Conservation (phyloP, 73 alveolate genomes). For the Blepharisma japonicum region DNA sequence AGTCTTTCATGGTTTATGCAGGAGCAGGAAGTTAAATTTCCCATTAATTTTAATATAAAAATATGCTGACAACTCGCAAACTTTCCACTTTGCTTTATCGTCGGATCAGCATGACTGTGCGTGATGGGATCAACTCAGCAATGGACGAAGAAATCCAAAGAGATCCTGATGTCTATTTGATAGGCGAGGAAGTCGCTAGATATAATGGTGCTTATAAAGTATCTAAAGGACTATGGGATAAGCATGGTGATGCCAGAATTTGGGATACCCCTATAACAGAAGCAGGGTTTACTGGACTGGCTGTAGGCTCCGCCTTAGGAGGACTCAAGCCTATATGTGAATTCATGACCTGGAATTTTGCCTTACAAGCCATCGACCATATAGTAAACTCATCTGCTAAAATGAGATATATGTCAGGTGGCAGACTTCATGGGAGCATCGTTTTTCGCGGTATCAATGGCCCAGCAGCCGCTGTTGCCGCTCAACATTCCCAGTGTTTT, state of each 20-base stretch:
- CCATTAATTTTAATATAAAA: not conserved
- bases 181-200: conserved; percentile 89
- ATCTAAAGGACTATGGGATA: conserved; percentile 80
- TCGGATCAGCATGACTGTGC: conserved; percentile 57
- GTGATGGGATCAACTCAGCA: conserved; percentile 85
- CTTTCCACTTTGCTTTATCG: not conserved
- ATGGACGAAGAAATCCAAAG: conserved; percentile 84
- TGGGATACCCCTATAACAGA: conserved; percentile 91
- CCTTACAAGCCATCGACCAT: conserved; percentile 85
- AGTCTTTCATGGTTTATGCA: not conserved
- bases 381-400: conserved; percentile 86
- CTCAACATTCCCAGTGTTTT: conserved; percentile 87
- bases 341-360: conserved; percentile 89
- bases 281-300: conserved; percentile 88
- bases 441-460: conserved; percentile 92
- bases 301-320: conserved; percentile 85
- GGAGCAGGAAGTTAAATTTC: not conserved
- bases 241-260: conserved; percentile 70
- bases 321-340: conserved; percentile 88
- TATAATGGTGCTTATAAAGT: conserved; percentile 91
- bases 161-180: conserved; percentile 76
- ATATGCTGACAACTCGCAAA: too few species aligned
- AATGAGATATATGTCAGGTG: conserved; percentile 80
- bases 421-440: conserved; percentile 71
- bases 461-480: conserved; percentile 89